Evolutionary conservation across 805 yeast species (phyloP), one percentile per base, ranked within the genome.

Genomic region (Metschnikowia lunata): DNA sequence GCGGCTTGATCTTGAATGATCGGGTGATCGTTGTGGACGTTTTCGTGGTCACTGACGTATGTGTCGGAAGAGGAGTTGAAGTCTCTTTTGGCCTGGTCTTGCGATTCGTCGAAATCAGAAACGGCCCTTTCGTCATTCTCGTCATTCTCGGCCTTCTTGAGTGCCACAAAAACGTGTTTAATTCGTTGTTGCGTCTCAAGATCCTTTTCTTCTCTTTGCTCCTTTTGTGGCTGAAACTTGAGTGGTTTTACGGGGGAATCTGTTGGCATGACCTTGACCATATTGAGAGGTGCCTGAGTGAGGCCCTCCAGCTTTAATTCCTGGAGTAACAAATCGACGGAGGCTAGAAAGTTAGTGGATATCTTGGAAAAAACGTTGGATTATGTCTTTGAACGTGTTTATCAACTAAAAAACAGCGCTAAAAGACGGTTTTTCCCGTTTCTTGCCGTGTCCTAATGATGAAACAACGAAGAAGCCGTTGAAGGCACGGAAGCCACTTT

Each of bases 21-120:
- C 6, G 31, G 31, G n/a, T 29, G 11, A 4, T 26, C 33, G 29
- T 23, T 34, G 11, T 26, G 40, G 18, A 12, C 32, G 11, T 42
- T 46, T 8, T 43, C 32, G n/a, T 32, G 36, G 26, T 69, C 72
- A 48, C 72, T 67, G 14, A 66, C 66, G 37, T 60, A 70, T 8
- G 76, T 71, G 40, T 71, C 76, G 4, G 74, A 64, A 40, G 69
- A 61, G 7, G 75, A 70, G 48, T 64, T 67, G 43, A 61, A 62
- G 37, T 67, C 73, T 38, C 58, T 59, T 33, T 12, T 40, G 31
- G 44, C 36, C n/a, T 18, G 37, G 10, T 34, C 41, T 13, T 28
- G 37, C n/a, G 33, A 32, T 10, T 15, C n/a, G n/a, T 29, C 31
- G n/a, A 29, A 12, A 10, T 10, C 31, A 9, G n/a, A n/a, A 12